phyloP scores from a whole-genome alignment of 176 grass and related monocot species.

The Carex parvula region DNA sequence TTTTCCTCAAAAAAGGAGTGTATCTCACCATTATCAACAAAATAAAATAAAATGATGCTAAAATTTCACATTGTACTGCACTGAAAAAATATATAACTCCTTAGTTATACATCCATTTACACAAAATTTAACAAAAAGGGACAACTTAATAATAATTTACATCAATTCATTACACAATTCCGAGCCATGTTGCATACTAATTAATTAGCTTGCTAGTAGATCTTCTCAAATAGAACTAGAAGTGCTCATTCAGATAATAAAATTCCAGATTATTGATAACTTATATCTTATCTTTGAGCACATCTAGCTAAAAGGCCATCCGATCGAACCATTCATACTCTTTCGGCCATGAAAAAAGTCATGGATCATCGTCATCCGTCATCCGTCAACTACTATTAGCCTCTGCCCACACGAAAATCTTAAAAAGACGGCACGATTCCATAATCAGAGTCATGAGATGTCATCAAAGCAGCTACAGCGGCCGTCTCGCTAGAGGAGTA shows the following conservation, averaged over 20 bases:
- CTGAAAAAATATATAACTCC: neutral
- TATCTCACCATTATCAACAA: too few species aligned
- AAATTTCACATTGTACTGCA: neutral
- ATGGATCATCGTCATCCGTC: neutral
- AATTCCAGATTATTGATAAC: neutral
- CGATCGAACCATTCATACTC: neutral
- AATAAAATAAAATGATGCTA: neutral
- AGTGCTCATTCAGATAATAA: neutral
- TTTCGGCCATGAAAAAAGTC: neutral
- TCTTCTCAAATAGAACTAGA: neutral
- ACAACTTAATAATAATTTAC: neutral
- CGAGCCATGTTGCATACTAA: neutral
- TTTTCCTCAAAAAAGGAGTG: too few species aligned
- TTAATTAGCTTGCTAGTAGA: neutral
- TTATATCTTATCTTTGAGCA: slow-evolving; percentile 1
- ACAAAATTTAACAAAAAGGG: slow-evolving; percentile 2
- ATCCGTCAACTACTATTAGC: neutral
- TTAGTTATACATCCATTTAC: neutral
- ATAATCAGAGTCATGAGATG: slow-evolving; percentile 38
- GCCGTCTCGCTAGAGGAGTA: slow-evolving; percentile 57
- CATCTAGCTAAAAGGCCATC: neutral
- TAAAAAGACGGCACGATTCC: slow-evolving; percentile 62
- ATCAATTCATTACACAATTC: neutral
- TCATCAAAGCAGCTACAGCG: slow-evolving; percentile 60
- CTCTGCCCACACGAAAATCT: neutral